phyloP scores from a whole-genome alignment of 345 rosid species.

The Combretum micranthum region DNA sequence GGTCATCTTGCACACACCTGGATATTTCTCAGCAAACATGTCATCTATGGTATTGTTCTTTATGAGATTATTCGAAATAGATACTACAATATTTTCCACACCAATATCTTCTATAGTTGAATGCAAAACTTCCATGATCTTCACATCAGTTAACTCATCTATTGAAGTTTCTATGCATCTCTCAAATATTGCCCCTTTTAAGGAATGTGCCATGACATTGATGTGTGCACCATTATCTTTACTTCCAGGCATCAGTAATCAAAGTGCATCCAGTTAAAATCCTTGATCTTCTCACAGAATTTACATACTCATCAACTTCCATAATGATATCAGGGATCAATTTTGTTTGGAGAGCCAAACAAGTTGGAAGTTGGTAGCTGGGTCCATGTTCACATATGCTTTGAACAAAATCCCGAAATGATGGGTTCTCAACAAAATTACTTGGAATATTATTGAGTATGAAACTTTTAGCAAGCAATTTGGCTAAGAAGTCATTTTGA shows the following conservation, averaged over 20 bases:
- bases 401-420: too few relatives aligned
- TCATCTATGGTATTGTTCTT: too few relatives aligned
- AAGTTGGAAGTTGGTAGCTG: not conserved
- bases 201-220: not conserved
- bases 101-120: not conserved
- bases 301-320: not conserved
- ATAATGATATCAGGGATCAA: not conserved
- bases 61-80: not conserved
- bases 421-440: too few relatives aligned
- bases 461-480: too few relatives aligned
- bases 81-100: not conserved
- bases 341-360: not conserved
- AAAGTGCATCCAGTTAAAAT: not conserved
- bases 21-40: not conserved
- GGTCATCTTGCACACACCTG: not conserved
- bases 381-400: too few relatives aligned
- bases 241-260: not conserved
- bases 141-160: not conserved
- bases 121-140: not conserved
- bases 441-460: too few relatives aligned
- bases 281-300: constrained; percentile 4
- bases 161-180: not conserved
- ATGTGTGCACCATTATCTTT: not conserved
- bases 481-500: too few relatives aligned
- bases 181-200: not conserved